Base-by-base conservation (phyloP, 2,329 filamentous ascomycete genomes). In the Pseudopithomyces maydicus region DNA sequence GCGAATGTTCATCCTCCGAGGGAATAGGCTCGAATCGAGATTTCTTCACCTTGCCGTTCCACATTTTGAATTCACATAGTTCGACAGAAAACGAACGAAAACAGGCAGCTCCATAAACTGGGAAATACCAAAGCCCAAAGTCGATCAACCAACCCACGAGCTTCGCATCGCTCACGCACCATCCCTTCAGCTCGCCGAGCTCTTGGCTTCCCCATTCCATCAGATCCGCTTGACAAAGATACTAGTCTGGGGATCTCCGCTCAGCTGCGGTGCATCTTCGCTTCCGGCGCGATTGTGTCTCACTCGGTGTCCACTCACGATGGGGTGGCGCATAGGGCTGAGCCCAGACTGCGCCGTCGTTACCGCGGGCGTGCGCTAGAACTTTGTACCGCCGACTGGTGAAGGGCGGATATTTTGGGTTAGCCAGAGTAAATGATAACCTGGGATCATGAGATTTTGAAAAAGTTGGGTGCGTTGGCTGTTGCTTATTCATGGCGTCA, bases 261-360 rank as follows among this genome's bases (percentile, higher is more conserved):
- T 41, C 35, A 39, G 23, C 33, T 51, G 45, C 39, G 26, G 17
- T 15, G 26, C 50, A 14, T 11, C 35, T 53, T 51, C 33, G 45
- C 55, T 53, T 38, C 48, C 49, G 45, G 32, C 36, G 42, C 46
- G 29, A 17, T 10, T 46, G 15, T 8, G 29, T 17, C 26, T 46
- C 2, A 23, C 26, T 12, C 5, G 48, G 19, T 47, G 32, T 42
- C 59, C 63, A 63, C 32, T 62, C 48, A 38, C 44, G 58, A 42
- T 53, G 57, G 48, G 55, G 58, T 67, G 59, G 63, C 61, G 62
- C 45, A 50, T 62, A 59, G 44, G 56, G 62, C 62, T 63, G 56
- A 59, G 50, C 41, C 47, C 52, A 60, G 58, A 38, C 55, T 19
- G 20, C 17, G 32, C 26, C 8, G 26, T 29, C 26, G 26, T 5